phyloP scores from a whole-genome alignment of 768 basidiomycete species.

The Mycena albidolilacea region DNA sequence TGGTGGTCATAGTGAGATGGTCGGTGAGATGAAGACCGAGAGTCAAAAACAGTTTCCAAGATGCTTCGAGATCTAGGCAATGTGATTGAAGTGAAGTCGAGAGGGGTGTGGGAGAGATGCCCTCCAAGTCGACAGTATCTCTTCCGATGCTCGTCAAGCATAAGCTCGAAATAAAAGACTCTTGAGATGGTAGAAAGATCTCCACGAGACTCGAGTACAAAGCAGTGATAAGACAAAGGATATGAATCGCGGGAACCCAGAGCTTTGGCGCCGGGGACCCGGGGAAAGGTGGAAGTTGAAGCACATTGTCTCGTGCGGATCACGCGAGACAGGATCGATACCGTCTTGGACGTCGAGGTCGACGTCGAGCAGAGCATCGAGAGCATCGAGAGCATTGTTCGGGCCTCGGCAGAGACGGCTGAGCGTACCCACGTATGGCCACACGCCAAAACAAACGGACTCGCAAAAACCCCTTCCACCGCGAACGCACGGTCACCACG shows the following conservation, averaged over 20 bases:
- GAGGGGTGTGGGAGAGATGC: no score
- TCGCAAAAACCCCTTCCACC: slow-evolving; percentile 65
- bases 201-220: no score
- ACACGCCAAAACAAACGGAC: slow-evolving; percentile 74
- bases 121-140: no score
- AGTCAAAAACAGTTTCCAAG: no score
- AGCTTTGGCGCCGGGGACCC: slow-evolving; percentile 9
- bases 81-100: no score
- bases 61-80: no score
- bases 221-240: not conserved
- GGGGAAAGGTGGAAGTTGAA: not conserved
- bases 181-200: no score
- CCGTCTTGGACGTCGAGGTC: not conserved
- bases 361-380: not conserved
- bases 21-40: no score
- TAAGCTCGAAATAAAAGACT: no score
- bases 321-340: not conserved
- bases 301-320: not conserved
- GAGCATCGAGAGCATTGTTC: not conserved
- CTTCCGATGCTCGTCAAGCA: no score
- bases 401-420: not conserved
- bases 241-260: not conserved
- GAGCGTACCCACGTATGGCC: slow-evolving; percentile 57
- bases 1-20: not conserved
- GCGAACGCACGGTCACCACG: slow-evolving; percentile 79